Conservation (phyloP, 2,329 filamentous ascomycete species). For the Microsporum audouinii region DNA sequence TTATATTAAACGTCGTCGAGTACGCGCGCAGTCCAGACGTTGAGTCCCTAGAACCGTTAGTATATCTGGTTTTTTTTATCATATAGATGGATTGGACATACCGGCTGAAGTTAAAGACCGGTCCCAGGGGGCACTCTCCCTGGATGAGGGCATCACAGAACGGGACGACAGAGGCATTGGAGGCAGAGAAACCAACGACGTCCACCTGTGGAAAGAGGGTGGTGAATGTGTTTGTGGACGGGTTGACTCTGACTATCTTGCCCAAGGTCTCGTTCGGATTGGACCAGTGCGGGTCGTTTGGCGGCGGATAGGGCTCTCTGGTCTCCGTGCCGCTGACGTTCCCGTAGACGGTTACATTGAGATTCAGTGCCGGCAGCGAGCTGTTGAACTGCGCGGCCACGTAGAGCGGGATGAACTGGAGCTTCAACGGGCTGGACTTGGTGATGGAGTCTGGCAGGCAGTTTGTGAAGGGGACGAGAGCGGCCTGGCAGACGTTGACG, state of each 20-base stretch:
- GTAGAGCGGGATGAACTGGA: slow-evolving; percentile 70
- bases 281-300: slow-evolving; percentile 49
- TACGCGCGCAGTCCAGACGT: slow-evolving; percentile 55
- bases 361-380: slow-evolving; percentile 38
- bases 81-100: slow-evolving; percentile 18
- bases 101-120: slow-evolving; percentile 53
- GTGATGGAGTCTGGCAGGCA: slow-evolving; percentile 56
- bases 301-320: slow-evolving; percentile 47
- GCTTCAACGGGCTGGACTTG: slow-evolving; percentile 46
- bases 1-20: slow-evolving; percentile 60
- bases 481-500: slow-evolving; percentile 40
- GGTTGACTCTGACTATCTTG: slow-evolving; percentile 62
- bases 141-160: slow-evolving; percentile 58
- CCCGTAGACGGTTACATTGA: slow-evolving; percentile 74
- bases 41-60: slow-evolving; percentile 14
- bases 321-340: slow-evolving; percentile 71
- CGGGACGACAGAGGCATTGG: slow-evolving; percentile 37
- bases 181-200: slow-evolving; percentile 67
- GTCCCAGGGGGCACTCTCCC: slow-evolving; percentile 60
- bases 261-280: slow-evolving; percentile 52
- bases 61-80: neutral
- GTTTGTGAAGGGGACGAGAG: slow-evolving; percentile 68
- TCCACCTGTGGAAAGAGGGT: slow-evolving; percentile 63
- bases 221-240: slow-evolving; percentile 50
- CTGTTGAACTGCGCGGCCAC: slow-evolving; percentile 48